Base-by-base conservation (phyloP, 164 flowering plant genomes). In the Sextonia rubra region DNA sequence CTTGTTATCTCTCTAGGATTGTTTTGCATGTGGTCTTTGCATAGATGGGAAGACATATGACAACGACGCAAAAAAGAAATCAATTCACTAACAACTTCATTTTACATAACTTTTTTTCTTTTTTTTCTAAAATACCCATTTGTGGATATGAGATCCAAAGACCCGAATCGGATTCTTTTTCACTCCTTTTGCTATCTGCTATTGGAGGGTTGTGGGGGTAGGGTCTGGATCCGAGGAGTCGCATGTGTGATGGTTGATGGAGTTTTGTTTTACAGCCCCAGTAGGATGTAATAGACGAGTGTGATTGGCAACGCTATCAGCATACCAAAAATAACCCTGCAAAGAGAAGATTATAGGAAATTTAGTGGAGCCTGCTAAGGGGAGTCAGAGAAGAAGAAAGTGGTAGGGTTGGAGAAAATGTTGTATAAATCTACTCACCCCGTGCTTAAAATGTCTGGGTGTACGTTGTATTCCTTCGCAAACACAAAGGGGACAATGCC, bases 401-500 rank as follows among this genome's bases (percentile, higher is more conserved):
- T 61, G 24, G 27, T 1, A 8, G 27, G 24, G 25, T 24, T 9
- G 24, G 4, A n/a, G 20, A 15, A 11, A 20, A 52, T 52, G 12
- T 52, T 52, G n/a, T 15, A 52, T 52, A 52, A 52, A 52, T 52
- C 48, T 37, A 80, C 83, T 80, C 27, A 83, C 86, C 70, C 86
- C 12, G 97, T 92, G 85, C 97, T 92, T 67, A 92, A 95, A 84
- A 92, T 92, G 69, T 88, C 92, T 74, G 97, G 96, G 76, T 92
- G 96, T 49, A 92, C 89, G 58, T 89, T 92, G 84, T 90, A 92
- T 70, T 90, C 95, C 80, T 90, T 90, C 15, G 95, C 95, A 70
- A 90, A 90, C 73, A 91, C 97, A 83, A 92, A 92, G 84, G 97
- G 97, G 76, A 92, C 97, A 85, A 92, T 92, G 66, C 97, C 97